Conservation (phyloP, 768 basidiomycete species). For the Agaricus sinodeliciosus region DNA sequence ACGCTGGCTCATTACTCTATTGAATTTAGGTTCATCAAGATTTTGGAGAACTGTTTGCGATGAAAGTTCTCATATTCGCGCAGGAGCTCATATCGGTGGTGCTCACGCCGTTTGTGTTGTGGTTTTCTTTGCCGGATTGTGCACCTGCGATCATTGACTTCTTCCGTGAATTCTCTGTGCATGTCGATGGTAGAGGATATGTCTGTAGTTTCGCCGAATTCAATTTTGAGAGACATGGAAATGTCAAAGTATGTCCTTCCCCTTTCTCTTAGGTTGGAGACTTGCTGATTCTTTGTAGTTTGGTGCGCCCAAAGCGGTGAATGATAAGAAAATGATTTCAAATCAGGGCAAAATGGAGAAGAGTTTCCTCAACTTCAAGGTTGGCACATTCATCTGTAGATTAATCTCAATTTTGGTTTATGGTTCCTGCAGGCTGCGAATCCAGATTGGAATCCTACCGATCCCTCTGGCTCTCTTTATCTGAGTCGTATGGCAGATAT, state of each 20-base stretch:
- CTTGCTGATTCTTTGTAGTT: conserved; percentile 39
- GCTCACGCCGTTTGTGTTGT: conserved; percentile 89
- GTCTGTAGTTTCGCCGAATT: conserved; percentile 99
- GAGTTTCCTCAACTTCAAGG: conserved; percentile 92
- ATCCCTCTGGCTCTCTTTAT: conserved; percentile 88
- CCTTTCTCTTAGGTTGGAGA: background rate
- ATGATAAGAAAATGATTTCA: conserved; percentile 72
- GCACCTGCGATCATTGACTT: conserved; percentile 93
- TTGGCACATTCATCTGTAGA: conserved; percentile 14
- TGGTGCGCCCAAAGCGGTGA: conserved; percentile 68
- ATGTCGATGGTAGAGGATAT: conserved; percentile 93
- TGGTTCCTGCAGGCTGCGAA: conserved; percentile 61
- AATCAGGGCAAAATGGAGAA: conserved; percentile 99
- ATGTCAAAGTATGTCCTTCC: conserved; percentile 61
- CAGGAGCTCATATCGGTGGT: conserved; percentile 89
- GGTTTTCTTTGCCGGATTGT: conserved; percentile 86
- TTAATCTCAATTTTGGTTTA: background rate
- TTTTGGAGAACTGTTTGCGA: conserved; percentile 88
- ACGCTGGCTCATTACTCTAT: background rate
- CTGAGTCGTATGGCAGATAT: conserved; percentile 78
- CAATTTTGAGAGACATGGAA: conserved; percentile 93
- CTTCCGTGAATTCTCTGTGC: conserved; percentile 96
- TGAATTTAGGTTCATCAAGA: conserved; percentile 71
- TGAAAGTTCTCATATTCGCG: conserved; percentile 83
- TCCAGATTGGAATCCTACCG: conserved; percentile 91